Conservation (phyloP, 441 rosid genomes). For the Breynia disticha region DNA sequence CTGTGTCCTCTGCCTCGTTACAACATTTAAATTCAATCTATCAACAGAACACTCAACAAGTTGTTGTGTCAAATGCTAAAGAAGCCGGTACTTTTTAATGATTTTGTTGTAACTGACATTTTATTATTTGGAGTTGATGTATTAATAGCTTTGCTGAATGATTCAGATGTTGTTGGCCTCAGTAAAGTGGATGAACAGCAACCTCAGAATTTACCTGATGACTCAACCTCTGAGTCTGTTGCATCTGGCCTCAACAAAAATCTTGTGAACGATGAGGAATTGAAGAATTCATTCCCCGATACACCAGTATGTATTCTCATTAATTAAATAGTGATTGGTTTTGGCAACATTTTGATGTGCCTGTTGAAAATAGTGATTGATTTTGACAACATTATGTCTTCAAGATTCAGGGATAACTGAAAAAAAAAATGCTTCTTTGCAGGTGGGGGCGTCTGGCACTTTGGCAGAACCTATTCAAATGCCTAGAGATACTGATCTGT, state of each 20-base stretch:
- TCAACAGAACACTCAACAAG: constrained; percentile 67
- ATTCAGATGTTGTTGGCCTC: constrained; percentile 55
- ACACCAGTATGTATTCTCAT: constrained; percentile 38
- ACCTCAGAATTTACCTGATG: constrained; percentile 59
- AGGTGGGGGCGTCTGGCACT: constrained; percentile 58
- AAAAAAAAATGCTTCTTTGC: constrained; percentile 16
- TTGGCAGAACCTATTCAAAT: constrained; percentile 62
- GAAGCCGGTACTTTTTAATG: constrained; percentile 40
- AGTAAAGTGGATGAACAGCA: constrained; percentile 65
- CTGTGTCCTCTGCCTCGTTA: constrained; percentile 48
- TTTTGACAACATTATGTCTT: no score
- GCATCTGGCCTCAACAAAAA: constrained; percentile 42
- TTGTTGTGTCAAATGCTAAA: constrained; percentile 40
- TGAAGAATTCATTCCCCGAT: constrained; percentile 53
- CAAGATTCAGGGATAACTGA: no score
- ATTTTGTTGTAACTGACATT: not conserved
- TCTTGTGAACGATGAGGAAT: constrained; percentile 62
- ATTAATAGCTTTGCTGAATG: constrained; percentile 2
- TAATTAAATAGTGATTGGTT: no score
- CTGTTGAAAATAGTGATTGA: no score
- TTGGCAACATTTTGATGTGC: no score
- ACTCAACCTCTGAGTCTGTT: constrained; percentile 50
- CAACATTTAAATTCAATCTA: constrained; percentile 61
- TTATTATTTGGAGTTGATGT: not conserved
- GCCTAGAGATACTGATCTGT: constrained; percentile 63